Base-by-base conservation (phyloP, 1,139 yeast species). In the Blastobotrys buckinghamii region DNA sequence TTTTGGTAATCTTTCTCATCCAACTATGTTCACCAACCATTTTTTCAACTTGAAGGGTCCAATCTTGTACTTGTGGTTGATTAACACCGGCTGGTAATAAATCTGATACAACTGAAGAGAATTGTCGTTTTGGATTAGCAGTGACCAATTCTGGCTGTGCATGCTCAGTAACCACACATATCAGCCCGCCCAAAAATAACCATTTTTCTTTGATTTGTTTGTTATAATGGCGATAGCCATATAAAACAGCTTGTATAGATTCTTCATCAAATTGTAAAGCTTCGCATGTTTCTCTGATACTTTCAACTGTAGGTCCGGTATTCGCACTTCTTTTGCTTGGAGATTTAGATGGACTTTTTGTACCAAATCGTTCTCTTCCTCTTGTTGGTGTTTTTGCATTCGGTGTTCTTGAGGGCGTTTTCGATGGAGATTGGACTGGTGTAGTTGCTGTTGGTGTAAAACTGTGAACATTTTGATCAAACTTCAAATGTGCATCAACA, bases 11-110 rank as follows among this genome's bases (percentile, higher is more conserved):
- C n/a, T 54, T 49, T 43, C 56, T 55, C 16, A 68, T 56, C 69
- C 70, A 66, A 38, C 61, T 57, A 50, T 67, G 71, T 44, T 68
- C 69, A 16, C 60, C 63, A 15, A 65, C 58, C 38, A 67, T 65
- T 39, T 57, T 55, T 35, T 59, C 58, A 10, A 47, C 42, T n/a
- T 24, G 44, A 24, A 16, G 24, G 26, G 37, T 56, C 22, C 45
- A 39, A n/a, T 42, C 45, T 30, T 39, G 32, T 22, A 48, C 17
- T 24, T 45, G 27, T 12, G 41, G 40, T 12, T 26, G 36, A 24
- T 39, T 42, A 22, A 49, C 38, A 16, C 46, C 39, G 1, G 50
- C 44, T 17, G 53, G 50, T 13, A 44, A 15, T 32, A 41, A 43
- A 13, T 49, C 49, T 17, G 51, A 34, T 8, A 48, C 50, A 24